A percentile compares a stretch with the other conserved stretches of the same genome.
phyloP scores from a whole-genome alignment of 2,329 filamentous ascomycete species.

The Westerdykella ornata region DNA sequence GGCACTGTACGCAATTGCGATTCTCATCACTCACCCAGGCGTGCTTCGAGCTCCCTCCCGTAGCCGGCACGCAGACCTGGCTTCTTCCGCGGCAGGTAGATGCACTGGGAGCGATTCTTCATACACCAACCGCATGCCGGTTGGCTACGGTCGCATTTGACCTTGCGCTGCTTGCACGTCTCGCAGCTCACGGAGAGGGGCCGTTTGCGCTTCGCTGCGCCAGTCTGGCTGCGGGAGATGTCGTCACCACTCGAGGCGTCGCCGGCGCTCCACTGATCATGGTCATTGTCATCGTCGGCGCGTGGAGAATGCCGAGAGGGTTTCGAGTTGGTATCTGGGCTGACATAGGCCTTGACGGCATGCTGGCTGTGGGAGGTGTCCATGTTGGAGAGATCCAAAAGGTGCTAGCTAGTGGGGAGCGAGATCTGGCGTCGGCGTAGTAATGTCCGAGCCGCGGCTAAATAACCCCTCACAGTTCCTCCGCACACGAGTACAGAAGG shows the following conservation, averaged over 20 bases:
- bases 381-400: conserved; percentile 17
- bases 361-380: conserved; percentile 14
- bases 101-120: conserved; percentile 59
- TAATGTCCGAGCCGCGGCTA: too few relatives aligned
- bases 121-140: conserved; percentile 69
- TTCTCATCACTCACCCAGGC: conserved; percentile 45
- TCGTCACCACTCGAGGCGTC: conserved; percentile 40
- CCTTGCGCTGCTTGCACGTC: conserved; percentile 26
- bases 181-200: conserved; percentile 45
- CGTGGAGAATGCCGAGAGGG: conserved; percentile 29
- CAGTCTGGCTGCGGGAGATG: conserved; percentile 29
- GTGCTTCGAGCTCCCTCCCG: conserved; percentile 55
- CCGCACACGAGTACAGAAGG: too few relatives aligned
- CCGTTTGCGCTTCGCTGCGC: conserved; percentile 45
- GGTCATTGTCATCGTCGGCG: conserved; percentile 27
- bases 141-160: conserved; percentile 62
- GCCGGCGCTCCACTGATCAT: conserved; percentile 23
- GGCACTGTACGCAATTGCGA: background rate
- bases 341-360: conserved; percentile 23
- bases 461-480: too few relatives aligned
- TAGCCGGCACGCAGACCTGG: conserved; percentile 57
- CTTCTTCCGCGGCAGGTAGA: conserved; percentile 66
- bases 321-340: conserved; percentile 27
- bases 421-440: too few relatives aligned
- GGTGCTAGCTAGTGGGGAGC: too few relatives aligned